Base-by-base conservation (phyloP, 2,329 filamentous ascomycete genomes). In the Colletotrichum musicola region DNA sequence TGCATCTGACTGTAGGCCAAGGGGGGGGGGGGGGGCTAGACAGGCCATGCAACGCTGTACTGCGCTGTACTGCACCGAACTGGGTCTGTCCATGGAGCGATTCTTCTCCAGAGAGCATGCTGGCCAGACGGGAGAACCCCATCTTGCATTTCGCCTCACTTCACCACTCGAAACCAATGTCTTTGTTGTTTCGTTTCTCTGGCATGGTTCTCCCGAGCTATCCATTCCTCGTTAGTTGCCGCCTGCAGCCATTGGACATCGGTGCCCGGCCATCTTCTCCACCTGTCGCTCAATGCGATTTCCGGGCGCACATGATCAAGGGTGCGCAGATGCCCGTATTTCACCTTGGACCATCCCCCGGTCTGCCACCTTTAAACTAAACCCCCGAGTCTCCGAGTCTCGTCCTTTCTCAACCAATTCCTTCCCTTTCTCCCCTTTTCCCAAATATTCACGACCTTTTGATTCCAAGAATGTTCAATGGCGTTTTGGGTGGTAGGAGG, bases 391-490 rank as follows among this genome's bases (percentile, higher is more conserved):
- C 42, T 40, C 56, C 66, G 51, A 66, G 30, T 35, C 30, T 35
- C 30, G 30, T 10, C 9, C 30, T 40, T 57, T 49, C 57, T 53
- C 35, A 30, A 55, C 40, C 47, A 30, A 38, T 42, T 55, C 55
- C 54, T 35, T 40, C 65, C 22, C 53, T 57, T 57, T 42, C 64
- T 35, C 30, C 35, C 57, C 18, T 46, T 46, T 46, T 5, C 16
- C 44, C 44, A 35, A 35, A 35, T 35, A 9, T 10, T 35, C 7
- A 35, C 30, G 44, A 56, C 64, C 58, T 53, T 50, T 56, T 56
- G 27, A 42, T 47, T 56, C 71, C 69, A 65, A 79, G 77, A 75
- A 77, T 81, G 79, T 77, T 77, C 78, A 72, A 81, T 72, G 71
- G 71, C 71, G 53, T 71, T 70, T 62, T 66, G 69, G 69, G 64